A percentile compares a stretch with the other conserved stretches of the same genome.
phyloP scores from a whole-genome alignment of 1,139 yeast genomes.

The Lizanozyma gosingica region DNA sequence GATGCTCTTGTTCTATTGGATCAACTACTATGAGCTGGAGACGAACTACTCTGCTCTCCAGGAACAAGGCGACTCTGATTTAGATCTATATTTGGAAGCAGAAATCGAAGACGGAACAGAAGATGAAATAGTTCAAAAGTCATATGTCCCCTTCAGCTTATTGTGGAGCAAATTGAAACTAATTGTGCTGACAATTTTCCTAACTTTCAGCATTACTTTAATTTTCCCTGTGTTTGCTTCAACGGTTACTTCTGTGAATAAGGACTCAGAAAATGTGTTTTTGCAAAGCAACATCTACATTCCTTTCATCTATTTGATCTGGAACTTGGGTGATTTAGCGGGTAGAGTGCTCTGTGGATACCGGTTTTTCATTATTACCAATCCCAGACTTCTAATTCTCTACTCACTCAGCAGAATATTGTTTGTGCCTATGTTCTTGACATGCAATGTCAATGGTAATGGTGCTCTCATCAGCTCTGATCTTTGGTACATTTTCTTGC shows the following conservation, averaged over 20 bases:
- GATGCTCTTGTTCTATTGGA: constrained; percentile 27
- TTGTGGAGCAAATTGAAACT: constrained; percentile 52
- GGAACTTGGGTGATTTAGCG: constrained; percentile 84
- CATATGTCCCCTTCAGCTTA: constrained; percentile 37
- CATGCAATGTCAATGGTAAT: constrained; percentile 50
- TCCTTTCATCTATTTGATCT: constrained; percentile 69
- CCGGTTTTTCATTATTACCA: constrained; percentile 29
- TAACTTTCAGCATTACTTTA: constrained; percentile 69
- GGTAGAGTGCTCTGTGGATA: constrained; percentile 68
- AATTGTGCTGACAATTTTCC: constrained; percentile 62
- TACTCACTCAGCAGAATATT: constrained; percentile 47
- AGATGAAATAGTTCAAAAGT: constrained; percentile 11
- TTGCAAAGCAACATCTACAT: constrained; percentile 47
- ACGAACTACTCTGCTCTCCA: constrained; percentile 9
- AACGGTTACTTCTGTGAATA: constrained; percentile 44
- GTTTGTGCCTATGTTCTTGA: constrained; percentile 55
- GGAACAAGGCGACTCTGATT: constrained; percentile 9
- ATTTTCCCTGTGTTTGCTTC: constrained; percentile 90
- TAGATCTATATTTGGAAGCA: constrained; percentile 4
- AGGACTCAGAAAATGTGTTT: constrained; percentile 19
- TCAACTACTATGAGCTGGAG: constrained; percentile 17
- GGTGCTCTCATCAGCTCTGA: constrained; percentile 50
- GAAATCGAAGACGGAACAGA: constrained; percentile 6
- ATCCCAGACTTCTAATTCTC: constrained; percentile 33
- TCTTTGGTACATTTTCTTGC: constrained; percentile 55